phyloP scores from a whole-genome alignment of 1,284 basidiomycete genomes.

The Cutaneotrichosporon dermatis region DNA sequence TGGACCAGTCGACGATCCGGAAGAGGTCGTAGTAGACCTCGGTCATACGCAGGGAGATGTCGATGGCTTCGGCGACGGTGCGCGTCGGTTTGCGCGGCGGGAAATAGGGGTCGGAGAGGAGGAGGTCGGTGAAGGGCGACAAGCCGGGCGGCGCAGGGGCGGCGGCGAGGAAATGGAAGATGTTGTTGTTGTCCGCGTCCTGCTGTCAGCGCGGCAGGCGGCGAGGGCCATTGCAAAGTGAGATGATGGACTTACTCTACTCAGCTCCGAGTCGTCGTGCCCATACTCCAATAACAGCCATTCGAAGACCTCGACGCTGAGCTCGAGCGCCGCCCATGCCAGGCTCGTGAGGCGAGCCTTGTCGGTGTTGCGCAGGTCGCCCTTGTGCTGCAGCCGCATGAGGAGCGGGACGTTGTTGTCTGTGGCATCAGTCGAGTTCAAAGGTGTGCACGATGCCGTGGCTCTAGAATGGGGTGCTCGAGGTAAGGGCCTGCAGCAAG shows the following conservation, averaged over 20 bases:
- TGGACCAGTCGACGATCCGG: constrained; percentile 84
- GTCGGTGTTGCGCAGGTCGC: constrained; percentile 82
- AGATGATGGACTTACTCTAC: constrained; percentile 59
- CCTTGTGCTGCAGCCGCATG: constrained; percentile 63
- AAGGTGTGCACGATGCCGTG: too few relatives aligned
- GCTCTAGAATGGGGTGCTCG: too few relatives aligned
- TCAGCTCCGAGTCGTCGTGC: constrained; percentile 85
- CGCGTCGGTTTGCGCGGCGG: constrained; percentile 20
- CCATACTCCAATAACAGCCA: constrained; percentile 73
- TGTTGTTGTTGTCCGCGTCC: constrained; percentile 85
- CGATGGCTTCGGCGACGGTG: constrained; percentile 21
- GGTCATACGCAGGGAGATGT: constrained; percentile 32
- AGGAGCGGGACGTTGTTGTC: constrained; percentile 90
- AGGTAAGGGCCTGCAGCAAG: too few relatives aligned
- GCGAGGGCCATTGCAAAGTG: too few relatives aligned
- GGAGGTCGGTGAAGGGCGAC: constrained; percentile 28
- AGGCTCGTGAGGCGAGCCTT: constrained; percentile 68
- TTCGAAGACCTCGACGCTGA: constrained; percentile 82
- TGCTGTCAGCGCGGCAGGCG: constrained; percentile 45
- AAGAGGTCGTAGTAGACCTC: constrained; percentile 39
- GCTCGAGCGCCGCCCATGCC: constrained; percentile 79
- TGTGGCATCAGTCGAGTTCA: constrained; percentile 38
- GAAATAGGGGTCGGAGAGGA: constrained; percentile 26
- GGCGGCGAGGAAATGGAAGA: constrained; percentile 80
- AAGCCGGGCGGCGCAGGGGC: constrained; percentile 53